Base-by-base conservation (phyloP, 805 yeast species). In the Diddensiella santjacobensis region DNA sequence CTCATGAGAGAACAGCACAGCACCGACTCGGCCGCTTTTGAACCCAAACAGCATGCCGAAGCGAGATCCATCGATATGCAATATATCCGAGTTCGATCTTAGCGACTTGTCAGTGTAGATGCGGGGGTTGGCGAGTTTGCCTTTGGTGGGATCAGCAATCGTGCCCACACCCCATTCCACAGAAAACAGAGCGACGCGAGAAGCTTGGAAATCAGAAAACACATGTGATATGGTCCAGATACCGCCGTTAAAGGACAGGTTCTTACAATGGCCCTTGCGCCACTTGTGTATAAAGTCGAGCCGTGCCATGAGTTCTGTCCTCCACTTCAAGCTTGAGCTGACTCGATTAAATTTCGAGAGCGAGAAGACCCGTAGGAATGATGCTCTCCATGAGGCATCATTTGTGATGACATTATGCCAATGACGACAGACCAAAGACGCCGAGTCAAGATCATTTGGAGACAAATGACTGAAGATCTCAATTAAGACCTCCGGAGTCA, bases 1-100 rank as follows among this genome's bases (percentile, higher is more conserved):
- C 26, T 58, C 63, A 13, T 57, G 50, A 4, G 62, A 48, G 38
- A 61, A 52, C 23, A 52, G 40, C 10, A 51, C 40, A 5, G 58
- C 56, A 4, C 51, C 38, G 4, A 62, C 60, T 8, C 33, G 23
- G 8, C 68, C 68, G 36, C 52, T 51, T 15, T 40, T 40, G 42
- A 57, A 50, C 8, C 67, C 68, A 36, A 50, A 59, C 19, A 60
- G 50, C 39, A 64, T 44, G 4, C 65, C 68, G 37, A 62, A 63
- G 40, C 64, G 56, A 10, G 63, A 58, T 4, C 61, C 62, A 40
- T 57, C 64, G 6, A 56, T 45, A 15, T 49, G 35, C 8, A 53
- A 39, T 4, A 55, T 51, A 4, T 59, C 55, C 10, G 29, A 39
- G 11, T 40, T 44, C 13, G 49, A 20, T 30, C 51, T 51, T 18